A percentile compares a stretch with the other conserved stretches of the same genome.
phyloP scores from a whole-genome alignment of 306 rosid species.

The Dalbergia cochinchinensis region DNA sequence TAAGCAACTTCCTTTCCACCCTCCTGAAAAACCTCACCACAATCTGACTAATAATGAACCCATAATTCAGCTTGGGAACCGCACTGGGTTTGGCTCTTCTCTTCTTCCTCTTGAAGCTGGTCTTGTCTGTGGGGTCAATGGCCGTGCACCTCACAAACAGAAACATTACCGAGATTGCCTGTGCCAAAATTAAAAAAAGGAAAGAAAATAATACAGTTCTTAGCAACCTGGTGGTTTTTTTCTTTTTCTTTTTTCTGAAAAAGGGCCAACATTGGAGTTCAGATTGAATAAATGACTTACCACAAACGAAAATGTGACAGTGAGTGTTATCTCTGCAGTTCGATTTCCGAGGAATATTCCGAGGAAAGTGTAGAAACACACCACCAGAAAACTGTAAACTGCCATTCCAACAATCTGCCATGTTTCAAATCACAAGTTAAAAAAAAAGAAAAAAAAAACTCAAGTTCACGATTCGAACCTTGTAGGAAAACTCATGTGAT shows the following conservation, averaged over 20 bases:
- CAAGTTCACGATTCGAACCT: background rate
- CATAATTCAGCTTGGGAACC: slow-evolving; percentile 59
- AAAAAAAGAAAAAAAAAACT: no score
- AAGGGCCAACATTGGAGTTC: background rate
- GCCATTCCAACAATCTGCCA: slow-evolving; percentile 83
- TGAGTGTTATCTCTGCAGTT: slow-evolving; percentile 70
- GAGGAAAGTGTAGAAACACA: slow-evolving; percentile 77
- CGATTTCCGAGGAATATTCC: slow-evolving; percentile 82
- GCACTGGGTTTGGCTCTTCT: slow-evolving; percentile 46
- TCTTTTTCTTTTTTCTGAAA: background rate
- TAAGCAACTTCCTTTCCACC: slow-evolving; percentile 81
- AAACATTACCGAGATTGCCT: slow-evolving; percentile 74
- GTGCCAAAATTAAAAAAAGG: slow-evolving; percentile 5
- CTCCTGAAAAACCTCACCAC: slow-evolving; percentile 76
- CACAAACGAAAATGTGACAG: slow-evolving; percentile 62
- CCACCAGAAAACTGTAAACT: slow-evolving; percentile 68
- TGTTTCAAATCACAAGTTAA: slow-evolving; percentile 17
- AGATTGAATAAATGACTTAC: slow-evolving; percentile 46
- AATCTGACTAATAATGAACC: slow-evolving; percentile 75
- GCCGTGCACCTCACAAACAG: slow-evolving; percentile 88
- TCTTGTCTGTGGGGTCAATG: slow-evolving; percentile 85
- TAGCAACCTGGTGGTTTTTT: background rate
- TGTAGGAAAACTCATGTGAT: background rate
- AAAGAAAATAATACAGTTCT: background rate
- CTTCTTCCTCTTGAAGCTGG: slow-evolving; percentile 67